Evolutionary conservation across 371 early-diverging fungal genomes (phyloP), one percentile per base, ranked within the genome.

Genomic region (Syncephalastrum monosporum): DNA sequence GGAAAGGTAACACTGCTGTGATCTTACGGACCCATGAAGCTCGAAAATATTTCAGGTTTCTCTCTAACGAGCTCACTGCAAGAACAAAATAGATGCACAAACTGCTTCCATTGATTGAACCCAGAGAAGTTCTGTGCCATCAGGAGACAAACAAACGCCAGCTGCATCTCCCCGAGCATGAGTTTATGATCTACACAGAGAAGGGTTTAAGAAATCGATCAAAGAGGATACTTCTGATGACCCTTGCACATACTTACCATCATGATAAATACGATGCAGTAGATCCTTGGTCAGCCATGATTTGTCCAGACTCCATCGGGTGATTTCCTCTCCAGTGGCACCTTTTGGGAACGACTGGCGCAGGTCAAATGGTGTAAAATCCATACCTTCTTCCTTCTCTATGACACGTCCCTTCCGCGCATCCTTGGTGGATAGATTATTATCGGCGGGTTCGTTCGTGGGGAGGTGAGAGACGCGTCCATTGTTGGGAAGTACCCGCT

Each of bases 251-350:
- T 19, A 29, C 38, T 47, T 72, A 87, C 85, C 81, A 21, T 73
- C 64, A 33, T 72, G 55, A 67, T 79, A 91, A 1, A 65, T 53
- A 0, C 49, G 49, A 5, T 46, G 38, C 10, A 91, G 59, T 5
- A 89, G 55, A 6, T 81, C 61, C 1, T 57, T 54, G 41, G 94
- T 75, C 29, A 96, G 78, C 87, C 90, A 95, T 44, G 89, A 89
- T 72, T 96, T 96, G 79, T 98, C 98, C 17, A 86, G 62, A 67
- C 91, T 92, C 81, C 92, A 94, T 50, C 82, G 81, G 21, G 92
- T 92, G 0, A 89, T 62, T 47, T 89, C 84, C 14, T 79, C 77
- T 0, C 91, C 89, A 0, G 86, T 68, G 3, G 94, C 90, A 7
- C 87, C 86, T 10, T 65, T 50, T 1, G 92, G 90, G 61, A 92